Base-by-base conservation (phyloP, 495 filamentous ascomycete species). In the Aspergillus heteromorphus region DNA sequence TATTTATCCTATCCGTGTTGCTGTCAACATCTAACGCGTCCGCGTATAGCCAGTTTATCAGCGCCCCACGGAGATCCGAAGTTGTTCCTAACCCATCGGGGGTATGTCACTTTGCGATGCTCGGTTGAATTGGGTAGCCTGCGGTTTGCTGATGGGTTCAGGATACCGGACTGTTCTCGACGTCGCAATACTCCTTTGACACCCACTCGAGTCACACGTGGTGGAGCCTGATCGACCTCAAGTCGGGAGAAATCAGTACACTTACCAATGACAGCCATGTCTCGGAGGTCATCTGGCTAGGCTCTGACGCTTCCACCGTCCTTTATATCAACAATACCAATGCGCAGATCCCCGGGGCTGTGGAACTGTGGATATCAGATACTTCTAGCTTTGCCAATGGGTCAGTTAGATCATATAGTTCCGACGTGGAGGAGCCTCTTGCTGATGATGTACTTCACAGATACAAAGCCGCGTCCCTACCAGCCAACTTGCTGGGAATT, bases 401-500 rank as follows among this genome's bases (percentile, higher is more conserved):
- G 65, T 68, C 40, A 19, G 58, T 60, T 1, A 7, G 38, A n/a
- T 11, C 1, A 14, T 49, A 16, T n/a, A 36, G 17, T 41, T 30
- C 11, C 3, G 18, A 48, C 20, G 13, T 6, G 11, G 10, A 30
- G 11, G 27, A 16, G 7, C 6, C 43, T 45, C 9, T 23, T 20
- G 13, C 14, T 29, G 6, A 21, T 29, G 1, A n/a, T 38, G 13
- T 3, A 38, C n/a, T 2, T 2, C 17, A 20, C 60, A 82, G 76
- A 18, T 78, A 81, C 41, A 77, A 80, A 17, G 83, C 79, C 23
- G 78, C 77, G 1, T 76, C 70, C 2, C 74, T 93, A 55, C 68
- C 80, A 29, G 85, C 77, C 4, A 66, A 79, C 0, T 72, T 89
- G n/a, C 81, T 74, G 21, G 86, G 87, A 56, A 67, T 92, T 43